Percentiles rank a stretch among this genome's conserved stretches.
Evolutionary conservation across 352 stramenopile genomes (phyloP).

Genomic region (Phytophthora multivora): DNA sequence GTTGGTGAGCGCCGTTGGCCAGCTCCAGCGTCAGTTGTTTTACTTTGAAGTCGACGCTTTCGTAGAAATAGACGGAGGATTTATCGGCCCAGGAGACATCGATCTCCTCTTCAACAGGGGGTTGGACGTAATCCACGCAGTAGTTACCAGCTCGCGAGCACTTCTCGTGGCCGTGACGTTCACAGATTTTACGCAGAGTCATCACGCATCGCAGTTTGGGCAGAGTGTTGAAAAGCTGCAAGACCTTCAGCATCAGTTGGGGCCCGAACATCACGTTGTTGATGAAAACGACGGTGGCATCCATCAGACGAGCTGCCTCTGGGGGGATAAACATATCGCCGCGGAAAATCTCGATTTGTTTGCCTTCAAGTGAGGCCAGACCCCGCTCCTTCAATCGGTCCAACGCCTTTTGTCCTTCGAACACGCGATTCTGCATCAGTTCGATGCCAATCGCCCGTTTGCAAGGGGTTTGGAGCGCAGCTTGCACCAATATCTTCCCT

Average conservation of each 20-base stretch:
- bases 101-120: conserved; percentile 69
- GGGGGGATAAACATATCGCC: conserved; percentile 78
- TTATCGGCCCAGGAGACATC: conserved; percentile 83
- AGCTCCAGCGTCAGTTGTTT: conserved; percentile 43
- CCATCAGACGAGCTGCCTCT: conserved; percentile 53
- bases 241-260: conserved; percentile 74
- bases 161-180: conserved; percentile 70
- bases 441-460: conserved; percentile 75
- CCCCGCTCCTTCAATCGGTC: conserved; percentile 48
- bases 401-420: conserved; percentile 60
- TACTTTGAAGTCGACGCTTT: conserved; percentile 55
- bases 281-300: conserved; percentile 86
- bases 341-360: conserved; percentile 67
- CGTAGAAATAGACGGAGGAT: conserved; percentile 78
- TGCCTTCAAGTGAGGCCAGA: conserved; percentile 47
- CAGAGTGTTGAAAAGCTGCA: conserved; percentile 67
- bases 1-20: neutral
- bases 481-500: conserved; percentile 82
- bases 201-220: conserved; percentile 68
- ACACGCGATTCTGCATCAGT: conserved; percentile 85
- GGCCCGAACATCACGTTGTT: conserved; percentile 88
- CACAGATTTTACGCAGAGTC: conserved; percentile 81
- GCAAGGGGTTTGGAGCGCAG: conserved; percentile 71
- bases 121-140: conserved; percentile 76
- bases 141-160: conserved; percentile 58